Conservation (phyloP, 1,284 basidiomycete genomes). For the Sporisorium exsertum region DNA sequence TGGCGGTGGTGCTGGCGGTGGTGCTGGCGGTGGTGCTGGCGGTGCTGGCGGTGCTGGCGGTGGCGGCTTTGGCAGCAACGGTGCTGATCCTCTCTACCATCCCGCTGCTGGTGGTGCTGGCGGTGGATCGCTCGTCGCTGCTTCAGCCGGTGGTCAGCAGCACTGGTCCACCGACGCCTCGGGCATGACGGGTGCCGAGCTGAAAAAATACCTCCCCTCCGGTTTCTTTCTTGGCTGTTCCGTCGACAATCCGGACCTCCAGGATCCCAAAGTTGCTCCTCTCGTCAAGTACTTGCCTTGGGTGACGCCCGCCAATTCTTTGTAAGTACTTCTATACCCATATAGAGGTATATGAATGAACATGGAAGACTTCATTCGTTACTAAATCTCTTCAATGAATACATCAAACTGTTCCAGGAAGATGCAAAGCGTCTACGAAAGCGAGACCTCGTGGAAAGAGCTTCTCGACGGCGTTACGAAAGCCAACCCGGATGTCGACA, state of each 20-base stretch:
- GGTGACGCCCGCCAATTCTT: constrained; percentile 31
- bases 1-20: background rate
- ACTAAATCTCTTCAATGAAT: too few relatives aligned
- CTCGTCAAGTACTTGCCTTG: constrained; percentile 32
- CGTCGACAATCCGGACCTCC: constrained; percentile 38
- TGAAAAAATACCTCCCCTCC: constrained; percentile 18
- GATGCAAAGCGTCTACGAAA: constrained; percentile 36
- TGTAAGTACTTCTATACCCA: background rate
- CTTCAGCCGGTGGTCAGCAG: constrained; percentile 26
- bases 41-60: background rate
- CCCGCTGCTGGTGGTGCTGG: constrained; percentile 10
- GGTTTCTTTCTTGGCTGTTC: constrained; percentile 42
- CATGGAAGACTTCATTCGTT: too few relatives aligned
- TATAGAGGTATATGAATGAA: too few relatives aligned
- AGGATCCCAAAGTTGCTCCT: constrained; percentile 17
- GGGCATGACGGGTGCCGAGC: constrained; percentile 36
- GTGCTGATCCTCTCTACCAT: constrained; percentile 28
- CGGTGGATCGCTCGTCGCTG: background rate
- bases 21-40: background rate
- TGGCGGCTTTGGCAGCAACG: constrained; percentile 16
- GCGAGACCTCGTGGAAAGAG: constrained; percentile 37
- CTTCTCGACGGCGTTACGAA: constrained; percentile 23
- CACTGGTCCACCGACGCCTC: constrained; percentile 43
- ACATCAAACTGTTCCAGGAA: constrained; percentile 4
- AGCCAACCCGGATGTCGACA: constrained; percentile 3